Evolutionary conservation across 768 basidiomycete species (phyloP).

Genomic region (Coprinellus aureogranulatus): DNA sequence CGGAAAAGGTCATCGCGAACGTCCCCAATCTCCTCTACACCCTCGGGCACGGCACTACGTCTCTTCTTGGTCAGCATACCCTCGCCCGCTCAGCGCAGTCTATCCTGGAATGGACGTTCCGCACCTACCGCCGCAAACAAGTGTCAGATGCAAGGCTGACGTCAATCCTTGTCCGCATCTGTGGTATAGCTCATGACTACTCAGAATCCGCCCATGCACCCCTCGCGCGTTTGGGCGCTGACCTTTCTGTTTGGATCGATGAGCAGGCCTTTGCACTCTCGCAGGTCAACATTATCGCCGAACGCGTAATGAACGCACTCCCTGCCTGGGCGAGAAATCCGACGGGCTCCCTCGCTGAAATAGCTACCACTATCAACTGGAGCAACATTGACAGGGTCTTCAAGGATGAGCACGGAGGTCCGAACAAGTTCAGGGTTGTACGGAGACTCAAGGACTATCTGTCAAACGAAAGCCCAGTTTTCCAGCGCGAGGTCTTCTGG

Average conservation of each 20-base stretch:
- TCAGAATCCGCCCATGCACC: conserved; percentile 29
- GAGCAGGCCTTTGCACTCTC: conserved; percentile 43
- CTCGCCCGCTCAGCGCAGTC: conserved; percentile 69
- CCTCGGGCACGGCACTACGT: conserved; percentile 63
- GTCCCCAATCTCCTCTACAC: conserved; percentile 63
- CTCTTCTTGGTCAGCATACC: conserved; percentile 66
- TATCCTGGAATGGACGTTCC: conserved; percentile 75
- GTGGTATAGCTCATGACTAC: conserved; percentile 58
- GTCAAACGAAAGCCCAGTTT: conserved; percentile 37
- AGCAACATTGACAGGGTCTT: conserved; percentile 54
- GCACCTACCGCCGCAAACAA: conserved; percentile 40
- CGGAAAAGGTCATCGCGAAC: conserved; percentile 41
- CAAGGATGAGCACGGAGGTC: conserved; percentile 55
- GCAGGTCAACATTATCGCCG: conserved; percentile 33
- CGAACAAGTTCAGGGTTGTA: conserved; percentile 77
- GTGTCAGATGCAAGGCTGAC: conserved; percentile 54
- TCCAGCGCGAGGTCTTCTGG: conserved; percentile 74
- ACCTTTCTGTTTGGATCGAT: conserved; percentile 66
- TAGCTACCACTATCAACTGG: conserved; percentile 45
- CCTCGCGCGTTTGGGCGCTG: conserved; percentile 36
- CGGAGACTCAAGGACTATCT: conserved; percentile 58
- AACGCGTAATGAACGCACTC: conserved; percentile 48
- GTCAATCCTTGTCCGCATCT: conserved; percentile 68
- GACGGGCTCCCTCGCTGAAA: conserved; percentile 40
- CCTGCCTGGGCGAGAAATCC: conserved; percentile 76